These are phyloP conservation scores for Ophiostoma quercus DNA, from an alignment of 2,329 filamentous ascomycete species.

Conservation along the genomic window DNA sequence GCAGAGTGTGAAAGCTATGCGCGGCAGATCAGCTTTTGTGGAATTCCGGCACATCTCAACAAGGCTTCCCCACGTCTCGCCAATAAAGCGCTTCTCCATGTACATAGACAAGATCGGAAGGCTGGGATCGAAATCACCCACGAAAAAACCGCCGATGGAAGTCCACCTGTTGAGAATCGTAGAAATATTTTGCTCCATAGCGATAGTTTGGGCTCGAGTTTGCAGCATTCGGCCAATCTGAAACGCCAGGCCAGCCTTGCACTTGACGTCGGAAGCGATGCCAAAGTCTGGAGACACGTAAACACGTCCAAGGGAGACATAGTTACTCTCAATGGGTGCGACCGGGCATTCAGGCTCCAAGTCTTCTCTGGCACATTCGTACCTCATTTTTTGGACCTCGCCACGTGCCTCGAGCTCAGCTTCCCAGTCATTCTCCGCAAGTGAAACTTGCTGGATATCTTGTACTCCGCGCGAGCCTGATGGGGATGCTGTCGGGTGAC, in stretches of 20 bases:
- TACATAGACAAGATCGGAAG: not conserved
- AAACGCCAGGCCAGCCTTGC: not conserved
- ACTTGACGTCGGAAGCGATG: not conserved
- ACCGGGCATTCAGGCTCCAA: not conserved
- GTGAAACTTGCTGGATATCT: not conserved
- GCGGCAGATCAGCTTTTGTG: not conserved
- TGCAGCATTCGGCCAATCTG: conserved; percentile 15
- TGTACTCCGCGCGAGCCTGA: not conserved
- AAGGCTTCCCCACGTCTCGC: conserved; percentile 30
- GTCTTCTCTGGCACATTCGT: conserved; percentile 18
- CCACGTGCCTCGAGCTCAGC: conserved; percentile 11
- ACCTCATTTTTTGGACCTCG: conserved; percentile 23
- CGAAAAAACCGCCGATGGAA: conserved; percentile 13
- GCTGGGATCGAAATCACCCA: rapidly evolving
- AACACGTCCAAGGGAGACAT: conserved; percentile 10
- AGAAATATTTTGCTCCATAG: not conserved
- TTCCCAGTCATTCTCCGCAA: not conserved
- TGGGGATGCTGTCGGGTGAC: not conserved
- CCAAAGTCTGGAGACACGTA: not conserved
- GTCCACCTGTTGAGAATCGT: conserved; percentile 13
- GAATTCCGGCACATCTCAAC: conserved; percentile 27
- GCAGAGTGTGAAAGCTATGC: conserved; percentile 31
- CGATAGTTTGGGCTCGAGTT: rapidly evolving
- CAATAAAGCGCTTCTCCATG: conserved; percentile 10
- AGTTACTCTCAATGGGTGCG: not conserved